Conservation (phyloP, 495 filamentous ascomycete species). For the Gamarada debralockiae region DNA sequence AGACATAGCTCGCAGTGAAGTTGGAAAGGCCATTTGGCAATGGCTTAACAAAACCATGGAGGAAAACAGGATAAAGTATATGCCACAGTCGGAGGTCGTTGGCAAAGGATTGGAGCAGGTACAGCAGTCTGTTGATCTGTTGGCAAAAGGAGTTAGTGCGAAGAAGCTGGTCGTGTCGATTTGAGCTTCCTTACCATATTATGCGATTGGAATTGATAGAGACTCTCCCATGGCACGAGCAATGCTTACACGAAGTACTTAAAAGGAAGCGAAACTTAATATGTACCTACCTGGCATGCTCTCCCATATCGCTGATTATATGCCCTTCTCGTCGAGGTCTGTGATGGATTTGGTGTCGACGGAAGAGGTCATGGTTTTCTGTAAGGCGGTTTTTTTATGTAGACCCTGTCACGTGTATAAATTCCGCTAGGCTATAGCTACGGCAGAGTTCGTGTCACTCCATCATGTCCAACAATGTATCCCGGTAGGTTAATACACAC, state of each 20-base stretch:
- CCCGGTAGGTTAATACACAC: too few species aligned
- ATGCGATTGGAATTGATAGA: not conserved
- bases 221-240: not conserved
- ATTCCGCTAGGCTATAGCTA: too few species aligned
- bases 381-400: too few species aligned
- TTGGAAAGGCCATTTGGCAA: not conserved
- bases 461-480: too few species aligned
- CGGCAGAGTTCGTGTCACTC: too few species aligned
- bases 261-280: not conserved
- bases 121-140: not conserved
- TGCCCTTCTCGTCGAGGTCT: too few species aligned
- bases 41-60: not conserved
- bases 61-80: not conserved
- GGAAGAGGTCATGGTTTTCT: too few species aligned
- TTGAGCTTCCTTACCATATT: not conserved
- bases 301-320: too few species aligned
- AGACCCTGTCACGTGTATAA: too few species aligned
- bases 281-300: not conserved
- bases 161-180: slow-evolving; percentile 1
- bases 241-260: not conserved
- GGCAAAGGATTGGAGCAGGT: not conserved
- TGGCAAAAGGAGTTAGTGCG: slow-evolving; percentile 2
- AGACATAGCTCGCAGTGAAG: not conserved
- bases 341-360: too few species aligned
- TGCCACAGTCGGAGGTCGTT: slow-evolving; percentile 1